Conservation (phyloP, 441 rosid genomes). For the Bocquillonia castaneifolia region DNA sequence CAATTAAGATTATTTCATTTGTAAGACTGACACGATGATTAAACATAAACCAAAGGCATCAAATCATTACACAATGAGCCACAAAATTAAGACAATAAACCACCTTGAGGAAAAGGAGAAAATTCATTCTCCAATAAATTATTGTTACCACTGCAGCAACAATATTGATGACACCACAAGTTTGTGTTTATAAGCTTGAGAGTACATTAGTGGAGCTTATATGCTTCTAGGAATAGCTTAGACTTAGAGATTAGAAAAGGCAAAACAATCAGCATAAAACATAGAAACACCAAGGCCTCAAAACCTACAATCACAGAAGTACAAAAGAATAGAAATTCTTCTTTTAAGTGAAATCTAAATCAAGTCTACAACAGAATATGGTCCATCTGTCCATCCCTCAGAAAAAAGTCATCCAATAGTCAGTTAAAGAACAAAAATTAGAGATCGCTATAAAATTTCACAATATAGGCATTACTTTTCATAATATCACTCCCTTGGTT, state of each 20-base stretch:
- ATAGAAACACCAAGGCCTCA: background rate
- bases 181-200: too few relatives aligned
- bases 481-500: background rate
- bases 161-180: background rate
- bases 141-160: background rate
- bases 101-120: background rate
- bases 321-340: background rate
- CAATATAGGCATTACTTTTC: background rate
- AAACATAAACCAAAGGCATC: background rate
- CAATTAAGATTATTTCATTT: too few relatives aligned
- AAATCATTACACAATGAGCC: background rate
- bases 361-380: background rate
- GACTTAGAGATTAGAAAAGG: background rate
- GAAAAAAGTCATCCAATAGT: background rate
- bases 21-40: background rate
- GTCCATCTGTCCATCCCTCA: background rate
- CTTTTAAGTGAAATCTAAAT: background rate
- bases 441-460: background rate
- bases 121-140: background rate
- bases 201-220: background rate
- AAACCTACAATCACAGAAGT: background rate
- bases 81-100: background rate
- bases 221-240: background rate
- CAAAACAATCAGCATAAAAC: background rate
- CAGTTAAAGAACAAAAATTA: background rate